Evolutionary conservation across 441 rosid genomes (phyloP).

Genomic region (Populus hybrid): DNA sequence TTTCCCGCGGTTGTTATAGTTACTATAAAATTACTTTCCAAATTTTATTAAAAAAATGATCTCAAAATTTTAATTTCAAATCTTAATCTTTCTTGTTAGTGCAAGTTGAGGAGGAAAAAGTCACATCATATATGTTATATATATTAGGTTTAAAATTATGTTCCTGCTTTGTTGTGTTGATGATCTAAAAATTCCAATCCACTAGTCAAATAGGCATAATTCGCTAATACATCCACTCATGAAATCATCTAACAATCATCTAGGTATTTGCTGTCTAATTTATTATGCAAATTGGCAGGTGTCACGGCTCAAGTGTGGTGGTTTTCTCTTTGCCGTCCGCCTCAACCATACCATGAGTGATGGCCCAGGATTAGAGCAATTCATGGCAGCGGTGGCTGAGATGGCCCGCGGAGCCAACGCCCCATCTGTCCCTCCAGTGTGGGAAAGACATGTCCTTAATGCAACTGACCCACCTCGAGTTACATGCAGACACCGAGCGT

Average conservation of each 20-base stretch:
- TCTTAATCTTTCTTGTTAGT: too few species aligned
- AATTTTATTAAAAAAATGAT: too few species aligned
- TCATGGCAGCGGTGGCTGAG: constrained; percentile 30
- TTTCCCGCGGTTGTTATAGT: too few species aligned
- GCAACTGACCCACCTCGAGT: constrained; percentile 28
- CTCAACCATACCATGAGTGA: constrained; percentile 48
- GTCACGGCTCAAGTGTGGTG: constrained; percentile 43
- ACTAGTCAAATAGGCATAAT: not conserved
- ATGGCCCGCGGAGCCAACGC: constrained; percentile 29
- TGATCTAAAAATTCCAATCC: too few species aligned
- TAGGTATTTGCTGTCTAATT: too few species aligned
- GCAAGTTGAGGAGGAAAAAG: too few species aligned
- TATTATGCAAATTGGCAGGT: constrained; percentile 24
- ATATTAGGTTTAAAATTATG: too few species aligned
- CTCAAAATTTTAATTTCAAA: too few species aligned
- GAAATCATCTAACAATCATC: too few species aligned
- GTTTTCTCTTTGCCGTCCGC: constrained; percentile 42
- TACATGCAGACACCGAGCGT: constrained; percentile 31
- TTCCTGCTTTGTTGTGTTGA: too few species aligned
- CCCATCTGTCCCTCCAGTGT: constrained; percentile 29
- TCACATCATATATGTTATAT: too few species aligned
- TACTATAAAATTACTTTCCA: constrained; percentile 14
- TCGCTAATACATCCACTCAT: too few species aligned
- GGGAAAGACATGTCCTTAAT: constrained; percentile 47
- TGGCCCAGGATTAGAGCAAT: constrained; percentile 33